Conservation (phyloP, 2,329 filamentous ascomycete genomes). For the Cordyceps javanica region DNA sequence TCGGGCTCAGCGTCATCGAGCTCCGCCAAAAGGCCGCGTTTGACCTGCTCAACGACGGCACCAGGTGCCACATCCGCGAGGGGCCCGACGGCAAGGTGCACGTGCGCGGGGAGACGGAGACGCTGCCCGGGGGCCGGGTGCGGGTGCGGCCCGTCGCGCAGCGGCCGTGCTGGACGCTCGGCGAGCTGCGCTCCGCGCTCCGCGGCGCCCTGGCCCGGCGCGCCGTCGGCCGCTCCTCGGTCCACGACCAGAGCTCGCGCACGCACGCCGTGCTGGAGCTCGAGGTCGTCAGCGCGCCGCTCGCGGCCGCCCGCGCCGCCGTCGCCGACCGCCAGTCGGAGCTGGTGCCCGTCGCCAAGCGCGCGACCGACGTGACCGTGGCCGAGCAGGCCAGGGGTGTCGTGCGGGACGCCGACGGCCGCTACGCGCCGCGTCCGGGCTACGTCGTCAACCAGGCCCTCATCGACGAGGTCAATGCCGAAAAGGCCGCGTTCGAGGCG, state of each 20-base stretch:
- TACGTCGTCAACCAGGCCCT: constrained; percentile 28
- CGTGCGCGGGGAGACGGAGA: constrained; percentile 36
- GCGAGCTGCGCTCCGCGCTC: constrained; percentile 24
- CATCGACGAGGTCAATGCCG: constrained; percentile 33
- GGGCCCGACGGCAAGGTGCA: constrained; percentile 33
- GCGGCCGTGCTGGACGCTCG: constrained; percentile 30
- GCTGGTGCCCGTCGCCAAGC: constrained; percentile 32
- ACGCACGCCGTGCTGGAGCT: constrained; percentile 38
- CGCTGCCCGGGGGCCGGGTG: constrained; percentile 33
- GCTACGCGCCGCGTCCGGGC: constrained; percentile 28
- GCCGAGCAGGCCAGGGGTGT: constrained; percentile 20
- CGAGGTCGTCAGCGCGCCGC: constrained; percentile 31
- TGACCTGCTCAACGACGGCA: constrained; percentile 34
- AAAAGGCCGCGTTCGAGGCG: constrained; percentile 29
- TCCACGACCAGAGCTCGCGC: constrained; percentile 39
- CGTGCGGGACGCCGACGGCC: constrained; percentile 25
- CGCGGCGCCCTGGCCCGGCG: constrained; percentile 24
- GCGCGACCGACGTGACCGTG: constrained; percentile 17
- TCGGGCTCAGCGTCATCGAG: constrained; percentile 35
- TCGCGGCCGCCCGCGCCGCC: constrained; percentile 30
- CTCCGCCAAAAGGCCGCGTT: constrained; percentile 34
- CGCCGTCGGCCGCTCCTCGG: constrained; percentile 30
- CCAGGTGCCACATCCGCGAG: constrained; percentile 34
- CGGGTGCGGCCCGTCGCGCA: constrained; percentile 33
- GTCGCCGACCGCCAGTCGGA: constrained; percentile 36